Evolutionary conservation across 1,139 yeast species (phyloP).

Genomic region (Candida frijolesensis): DNA sequence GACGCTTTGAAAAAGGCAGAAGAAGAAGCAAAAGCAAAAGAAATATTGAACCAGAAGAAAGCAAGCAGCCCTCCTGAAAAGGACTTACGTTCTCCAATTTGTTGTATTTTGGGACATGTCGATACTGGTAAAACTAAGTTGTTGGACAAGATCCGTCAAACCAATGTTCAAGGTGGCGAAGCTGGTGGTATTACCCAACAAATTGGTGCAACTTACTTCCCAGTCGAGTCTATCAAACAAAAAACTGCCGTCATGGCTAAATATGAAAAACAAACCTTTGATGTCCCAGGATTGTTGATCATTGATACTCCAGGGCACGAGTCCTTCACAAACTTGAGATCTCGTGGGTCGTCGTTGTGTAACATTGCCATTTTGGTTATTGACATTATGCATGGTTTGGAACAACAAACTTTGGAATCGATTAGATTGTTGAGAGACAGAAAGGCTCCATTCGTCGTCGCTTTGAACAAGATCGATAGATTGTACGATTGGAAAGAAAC

Average conservation of each 20-base stretch:
- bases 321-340: constrained; percentile 94
- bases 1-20: constrained; percentile 6
- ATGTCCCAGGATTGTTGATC: constrained; percentile 94
- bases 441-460: constrained; percentile 97
- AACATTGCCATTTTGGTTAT: constrained; percentile 97
- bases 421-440: constrained; percentile 89
- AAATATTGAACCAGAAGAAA: constrained; percentile 17
- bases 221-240: constrained; percentile 87
- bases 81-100: constrained; percentile 94
- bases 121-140: constrained; percentile 99
- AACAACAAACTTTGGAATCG: constrained; percentile 95
- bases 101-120: constrained; percentile 98
- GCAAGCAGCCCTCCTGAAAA: constrained; percentile 27
- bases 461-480: constrained; percentile 96
- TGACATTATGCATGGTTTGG: constrained; percentile 98
- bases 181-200: constrained; percentile 99
- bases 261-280: constrained; percentile 82
- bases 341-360: constrained; percentile 98
- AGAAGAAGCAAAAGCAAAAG: constrained; percentile 5
- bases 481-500: constrained; percentile 89
- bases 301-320: constrained; percentile 99
- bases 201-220: constrained; percentile 99
- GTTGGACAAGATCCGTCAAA: constrained; percentile 95
- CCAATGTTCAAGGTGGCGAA: constrained; percentile 99
- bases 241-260: constrained; percentile 91